Evolutionary conservation across 2,329 filamentous ascomycete genomes (phyloP).

Genomic region (Phyllosticta citriasiana): DNA sequence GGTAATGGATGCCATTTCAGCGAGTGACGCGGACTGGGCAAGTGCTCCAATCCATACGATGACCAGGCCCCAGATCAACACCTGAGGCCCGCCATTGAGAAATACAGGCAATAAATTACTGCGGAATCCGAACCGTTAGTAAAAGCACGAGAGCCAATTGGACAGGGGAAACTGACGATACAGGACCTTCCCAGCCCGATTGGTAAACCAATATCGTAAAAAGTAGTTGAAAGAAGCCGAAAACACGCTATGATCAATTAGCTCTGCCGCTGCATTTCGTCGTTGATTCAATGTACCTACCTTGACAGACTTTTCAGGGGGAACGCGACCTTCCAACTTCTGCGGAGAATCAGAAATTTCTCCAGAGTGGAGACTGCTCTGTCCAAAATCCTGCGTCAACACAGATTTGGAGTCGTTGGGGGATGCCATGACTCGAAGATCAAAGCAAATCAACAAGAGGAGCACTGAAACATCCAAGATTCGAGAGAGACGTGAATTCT

Average conservation of each 20-base stretch:
- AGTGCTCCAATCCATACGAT: slow-evolving; percentile 22
- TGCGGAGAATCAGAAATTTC: neutral
- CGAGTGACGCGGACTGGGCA: slow-evolving; percentile 26
- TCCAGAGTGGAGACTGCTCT: neutral
- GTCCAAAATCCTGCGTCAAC: neutral
- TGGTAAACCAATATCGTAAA: neutral
- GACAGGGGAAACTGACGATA: neutral
- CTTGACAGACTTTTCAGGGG: neutral
- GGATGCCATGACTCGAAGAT: neutral
- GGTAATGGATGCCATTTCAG: slow-evolving; percentile 32
- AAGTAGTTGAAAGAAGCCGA: neutral
- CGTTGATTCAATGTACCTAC: neutral
- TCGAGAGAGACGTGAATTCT: neutral
- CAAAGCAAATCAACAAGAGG: neutral
- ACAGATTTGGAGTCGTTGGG: neutral
- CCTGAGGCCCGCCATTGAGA: slow-evolving; percentile 25
- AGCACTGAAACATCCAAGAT: neutral
- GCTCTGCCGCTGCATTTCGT: neutral
- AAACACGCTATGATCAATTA: neutral
- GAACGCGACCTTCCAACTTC: neutral
- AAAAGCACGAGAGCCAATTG: neutral
- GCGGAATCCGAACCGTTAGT: neutral
- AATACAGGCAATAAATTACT: slow-evolving; percentile 16
- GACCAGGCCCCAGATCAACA: slow-evolving; percentile 23
- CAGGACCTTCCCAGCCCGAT: neutral